Conservation (phyloP, 768 basidiomycete species). For the Phaffia australis region DNA sequence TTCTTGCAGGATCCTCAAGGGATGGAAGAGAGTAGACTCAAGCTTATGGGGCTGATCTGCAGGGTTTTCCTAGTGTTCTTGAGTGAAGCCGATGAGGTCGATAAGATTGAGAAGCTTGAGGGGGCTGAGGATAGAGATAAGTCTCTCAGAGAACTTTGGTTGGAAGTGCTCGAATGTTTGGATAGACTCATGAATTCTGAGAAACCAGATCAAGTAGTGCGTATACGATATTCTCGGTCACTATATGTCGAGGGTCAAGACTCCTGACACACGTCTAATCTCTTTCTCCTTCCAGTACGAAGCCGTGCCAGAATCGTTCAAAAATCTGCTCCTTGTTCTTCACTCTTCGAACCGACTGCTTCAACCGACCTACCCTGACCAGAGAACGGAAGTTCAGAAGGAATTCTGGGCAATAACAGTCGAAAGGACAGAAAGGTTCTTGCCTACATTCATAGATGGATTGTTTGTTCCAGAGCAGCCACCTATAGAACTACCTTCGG, state of each 20-base stretch:
- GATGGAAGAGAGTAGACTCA: conserved; percentile 79
- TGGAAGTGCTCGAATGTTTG: conserved; percentile 74
- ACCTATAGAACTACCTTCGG: too few relatives aligned
- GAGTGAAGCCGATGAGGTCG: conserved; percentile 28
- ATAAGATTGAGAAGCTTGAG: conserved; percentile 47
- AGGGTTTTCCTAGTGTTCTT: conserved; percentile 86
- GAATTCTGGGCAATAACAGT: conserved; percentile 71
- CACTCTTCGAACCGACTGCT: conserved; percentile 74
- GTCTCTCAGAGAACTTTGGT: conserved; percentile 69
- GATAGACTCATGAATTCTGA: conserved; percentile 81
- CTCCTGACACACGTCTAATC: too few relatives aligned
- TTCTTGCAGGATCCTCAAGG: conserved; percentile 68
- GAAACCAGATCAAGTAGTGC: conserved; percentile 72
- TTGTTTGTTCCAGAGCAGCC: conserved; percentile 1
- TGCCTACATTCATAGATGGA: conserved; percentile 72
- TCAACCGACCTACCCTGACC: conserved; percentile 47
- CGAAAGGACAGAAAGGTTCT: conserved; percentile 76
- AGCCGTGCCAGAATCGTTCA: conserved; percentile 88
- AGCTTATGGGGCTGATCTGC: conserved; percentile 80
- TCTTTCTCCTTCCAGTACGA: conserved; percentile 53
- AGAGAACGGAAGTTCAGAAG: conserved; percentile 30
- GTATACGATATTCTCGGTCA: conserved; percentile 32
- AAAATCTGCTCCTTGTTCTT: conserved; percentile 94
- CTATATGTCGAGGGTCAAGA: too few relatives aligned
- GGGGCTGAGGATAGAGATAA: conserved; percentile 48